Evolutionary conservation across 192 early-diverging fungal species (phyloP), one percentile per base, ranked within the genome.

Genomic region (Blastocladiella britannica): DNA sequence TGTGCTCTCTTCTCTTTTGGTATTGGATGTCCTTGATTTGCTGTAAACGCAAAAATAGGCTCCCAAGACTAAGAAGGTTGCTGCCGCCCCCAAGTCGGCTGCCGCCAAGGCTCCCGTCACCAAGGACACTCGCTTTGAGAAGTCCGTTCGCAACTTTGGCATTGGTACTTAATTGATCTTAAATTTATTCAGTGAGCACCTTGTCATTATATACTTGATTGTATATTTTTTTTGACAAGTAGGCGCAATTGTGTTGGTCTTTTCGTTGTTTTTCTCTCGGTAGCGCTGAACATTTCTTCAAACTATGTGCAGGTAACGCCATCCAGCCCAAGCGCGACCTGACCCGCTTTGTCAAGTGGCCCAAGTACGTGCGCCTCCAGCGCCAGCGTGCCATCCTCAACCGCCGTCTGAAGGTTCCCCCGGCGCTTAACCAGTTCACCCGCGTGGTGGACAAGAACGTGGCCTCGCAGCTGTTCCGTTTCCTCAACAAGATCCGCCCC

Each of bases 341-440:
- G 52, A 81, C 87, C 62, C 89, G 93, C 76, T 99, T 88, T 72
- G 86, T 92, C 70, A 93, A 93, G 76, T 96, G 93, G 95, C 95
- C 95, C 67, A 81, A 91, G 66, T 99, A 99, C 73, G 84, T 99
- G 63, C 89, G 88, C 61, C 89, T 96, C 61, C 95, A 99, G 79
- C 86, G 95, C 70, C 95, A 99, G 76, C 86, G 85, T 75, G 84
- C 85, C 75, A 89, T 99, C 76, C 80, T 99, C 59, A 79, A 86
- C 67, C 86, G 89, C 81, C 90, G 95, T 74, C 80, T 99, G 63
- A 96, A 96, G 88, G 95, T 99, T 31, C 95, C 95, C 61, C 95
- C 95, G 24, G 85, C 95, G 51, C 82, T 99, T 81, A 93, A 96
- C 86, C 95, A 99, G 82, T 99, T 99, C 86, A 84, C 88, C 67